Base-by-base conservation (phyloP, 2,329 filamentous ascomycete genomes). In the Neonectria punicea region DNA sequence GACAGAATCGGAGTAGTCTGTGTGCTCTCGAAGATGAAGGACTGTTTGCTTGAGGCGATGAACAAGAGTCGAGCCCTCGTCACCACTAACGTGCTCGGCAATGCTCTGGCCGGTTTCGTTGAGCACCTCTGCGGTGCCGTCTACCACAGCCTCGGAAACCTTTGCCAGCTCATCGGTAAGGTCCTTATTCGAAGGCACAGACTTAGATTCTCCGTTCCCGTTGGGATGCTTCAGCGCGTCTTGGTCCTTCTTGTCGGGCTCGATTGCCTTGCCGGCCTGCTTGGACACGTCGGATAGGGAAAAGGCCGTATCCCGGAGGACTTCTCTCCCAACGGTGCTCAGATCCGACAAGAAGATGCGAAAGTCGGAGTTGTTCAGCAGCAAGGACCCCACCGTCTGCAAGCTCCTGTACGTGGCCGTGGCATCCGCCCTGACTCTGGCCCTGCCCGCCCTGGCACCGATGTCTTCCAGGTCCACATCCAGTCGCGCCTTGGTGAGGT, bases 291-390 rank as follows among this genome's bases (percentile, higher is more conserved):
- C 85, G 0, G 94, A 93, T 6, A 97, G 77, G 0, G 92, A 91
- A 66, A 93, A 90, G 0, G 94, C 93, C 3, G 94, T 94, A 73
- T 98, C 94, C 56, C 89, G 90, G 76, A 98, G 94, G 1, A 98
- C 90, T 75, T 97, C 92, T 46, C 92, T 89, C 13, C 91, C 92
- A 51, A 98, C 87, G 0, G 90, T 90, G 50, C 90, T 89, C 44
- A 97, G 80, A 73, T 98, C 95, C 11, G 90, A 88, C 49, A 98
- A 82, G 73, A 98, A 94, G 7, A 94, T 84, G 43, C 94, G 90
- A 77, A 98, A 98, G 74, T 98, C 94, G 0, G 92, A 90, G 76
- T 98, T 98, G 14, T 93, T 93, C 47, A 98, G 83, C 1, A 98
- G 86, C n/a, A 98, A 83, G 3, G 91, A 92, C 32, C 92, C 91